Conservation (phyloP, 805 yeast genomes). For the Saccharomycopsis fodiens region DNA sequence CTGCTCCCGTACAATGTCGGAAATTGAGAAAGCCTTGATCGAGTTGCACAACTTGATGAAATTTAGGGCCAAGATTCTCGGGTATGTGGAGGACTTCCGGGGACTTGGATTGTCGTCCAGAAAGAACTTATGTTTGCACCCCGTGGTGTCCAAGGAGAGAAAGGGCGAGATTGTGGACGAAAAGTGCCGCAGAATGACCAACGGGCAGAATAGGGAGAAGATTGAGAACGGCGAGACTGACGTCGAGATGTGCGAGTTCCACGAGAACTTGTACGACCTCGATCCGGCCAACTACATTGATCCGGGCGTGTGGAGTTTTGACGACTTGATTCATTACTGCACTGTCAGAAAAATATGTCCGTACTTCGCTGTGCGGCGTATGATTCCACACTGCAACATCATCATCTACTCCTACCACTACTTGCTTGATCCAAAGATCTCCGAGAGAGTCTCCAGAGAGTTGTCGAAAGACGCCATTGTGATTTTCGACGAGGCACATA, state of each 20-base stretch:
- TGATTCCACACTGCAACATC: slow-evolving; percentile 91
- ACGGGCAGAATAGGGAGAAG: slow-evolving; percentile 73
- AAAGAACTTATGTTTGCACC: slow-evolving; percentile 89
- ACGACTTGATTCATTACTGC: slow-evolving; percentile 70
- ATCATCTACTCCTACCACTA: slow-evolving; percentile 96
- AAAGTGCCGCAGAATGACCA: slow-evolving; percentile 88
- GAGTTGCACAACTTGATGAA: slow-evolving; percentile 87
- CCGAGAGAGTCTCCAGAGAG: slow-evolving; percentile 89
- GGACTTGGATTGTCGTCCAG: slow-evolving; percentile 93
- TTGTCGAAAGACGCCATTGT: slow-evolving; percentile 88
- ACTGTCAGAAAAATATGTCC: slow-evolving; percentile 82
- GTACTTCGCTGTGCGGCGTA: slow-evolving; percentile 93
- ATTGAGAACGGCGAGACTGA: slow-evolving; percentile 53
- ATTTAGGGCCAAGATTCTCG: slow-evolving; percentile 74
- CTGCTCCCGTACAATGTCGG: slow-evolving; percentile 99
- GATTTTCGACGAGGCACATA: slow-evolving; percentile 97
- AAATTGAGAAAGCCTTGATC: slow-evolving; percentile 92
- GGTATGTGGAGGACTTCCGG: slow-evolving; percentile 81
- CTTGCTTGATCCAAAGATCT: slow-evolving; percentile 91
- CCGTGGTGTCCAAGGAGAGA: slow-evolving; percentile 76
- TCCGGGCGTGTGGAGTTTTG: slow-evolving; percentile 91
- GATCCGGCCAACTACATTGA: slow-evolving; percentile 90
- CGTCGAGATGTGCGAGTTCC: slow-evolving; percentile 70
- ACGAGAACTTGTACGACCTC: slow-evolving; percentile 77
- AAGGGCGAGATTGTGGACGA: slow-evolving; percentile 94